Evolutionary conservation across 2,329 filamentous ascomycete species (phyloP).

Genomic region (Neonectria punicea): DNA sequence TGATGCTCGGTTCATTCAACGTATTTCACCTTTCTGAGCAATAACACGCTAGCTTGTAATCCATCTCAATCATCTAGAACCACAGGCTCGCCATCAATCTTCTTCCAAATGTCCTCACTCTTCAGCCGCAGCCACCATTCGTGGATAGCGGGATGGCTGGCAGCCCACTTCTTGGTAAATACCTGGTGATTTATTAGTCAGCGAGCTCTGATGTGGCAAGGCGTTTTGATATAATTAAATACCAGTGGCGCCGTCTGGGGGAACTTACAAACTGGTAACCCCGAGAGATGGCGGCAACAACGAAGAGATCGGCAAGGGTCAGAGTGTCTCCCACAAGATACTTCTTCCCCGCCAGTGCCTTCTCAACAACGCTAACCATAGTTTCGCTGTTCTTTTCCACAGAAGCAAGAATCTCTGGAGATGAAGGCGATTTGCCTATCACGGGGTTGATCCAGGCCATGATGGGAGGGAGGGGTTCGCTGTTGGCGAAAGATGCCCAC

Average conservation of each 20-base stretch:
- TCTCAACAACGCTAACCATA: conserved; percentile 22
- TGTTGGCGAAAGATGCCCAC: conserved; percentile 25
- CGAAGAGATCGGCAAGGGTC: conserved; percentile 22
- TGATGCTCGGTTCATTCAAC: too few species aligned
- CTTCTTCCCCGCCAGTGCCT: conserved; percentile 16
- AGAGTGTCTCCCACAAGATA: conserved; percentile 19
- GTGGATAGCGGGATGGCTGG: conserved; percentile 19
- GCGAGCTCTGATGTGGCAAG: too few species aligned
- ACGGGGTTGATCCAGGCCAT: conserved; percentile 29
- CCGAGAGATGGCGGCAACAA: conserved; percentile 18
- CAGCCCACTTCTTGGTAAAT: conserved; percentile 24
- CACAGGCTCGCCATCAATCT: conserved; percentile 25
- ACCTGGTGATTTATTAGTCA: not conserved
- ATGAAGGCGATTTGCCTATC: conserved; percentile 18
- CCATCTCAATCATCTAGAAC: conserved; percentile 13
- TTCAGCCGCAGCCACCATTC: conserved; percentile 21
- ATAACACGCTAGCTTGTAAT: too few species aligned
- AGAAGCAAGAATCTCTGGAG: conserved; percentile 16
- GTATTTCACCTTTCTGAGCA: too few species aligned
- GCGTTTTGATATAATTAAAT: too few species aligned
- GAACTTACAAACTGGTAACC: conserved; percentile 19
- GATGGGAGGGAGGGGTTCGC: conserved; percentile 21
- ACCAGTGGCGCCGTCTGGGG: too few species aligned
- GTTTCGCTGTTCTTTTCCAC: conserved; percentile 21
- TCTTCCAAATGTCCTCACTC: conserved; percentile 24